A percentile compares a stretch with the other conserved stretches of the same genome.
Conservation (phyloP, 179 eudicot genomes). For the Nepenthes alata region DNA sequence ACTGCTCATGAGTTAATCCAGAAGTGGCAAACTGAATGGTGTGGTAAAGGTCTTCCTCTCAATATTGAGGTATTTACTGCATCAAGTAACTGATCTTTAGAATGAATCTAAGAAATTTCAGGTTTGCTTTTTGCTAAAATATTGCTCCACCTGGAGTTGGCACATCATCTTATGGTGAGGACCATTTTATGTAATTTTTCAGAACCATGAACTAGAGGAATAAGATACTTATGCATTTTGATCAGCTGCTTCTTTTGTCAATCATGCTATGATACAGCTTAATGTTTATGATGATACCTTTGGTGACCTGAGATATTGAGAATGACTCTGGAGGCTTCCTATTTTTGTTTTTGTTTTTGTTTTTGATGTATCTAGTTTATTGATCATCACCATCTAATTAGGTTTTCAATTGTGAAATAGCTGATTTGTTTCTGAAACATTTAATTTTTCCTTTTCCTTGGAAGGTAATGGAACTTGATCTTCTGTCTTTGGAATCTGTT, state of each 20-base stretch:
- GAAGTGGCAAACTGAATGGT: slow-evolving; percentile 78
- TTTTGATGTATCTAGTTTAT: background rate
- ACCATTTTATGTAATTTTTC: no score
- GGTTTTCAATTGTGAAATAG: background rate
- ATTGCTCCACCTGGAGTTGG: no score
- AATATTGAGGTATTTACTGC: slow-evolving; percentile 63
- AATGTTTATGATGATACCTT: no score
- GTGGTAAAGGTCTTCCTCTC: slow-evolving; percentile 76
- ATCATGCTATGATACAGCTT: no score
- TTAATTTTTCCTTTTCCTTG: slow-evolving; percentile 7
- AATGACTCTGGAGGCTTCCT: no score
- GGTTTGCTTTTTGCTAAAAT: background rate
- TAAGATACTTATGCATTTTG: no score
- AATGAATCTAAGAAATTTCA: background rate
- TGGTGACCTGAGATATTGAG: no score
- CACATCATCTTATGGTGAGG: no score
- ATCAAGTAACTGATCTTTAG: background rate
- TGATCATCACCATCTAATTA: background rate
- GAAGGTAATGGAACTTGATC: slow-evolving; percentile 88
- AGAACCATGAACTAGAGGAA: no score
- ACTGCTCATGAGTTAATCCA: slow-evolving; percentile 63
- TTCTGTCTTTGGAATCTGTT: slow-evolving; percentile 80
- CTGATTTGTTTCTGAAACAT: slow-evolving; percentile 3
- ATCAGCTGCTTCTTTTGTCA: no score
- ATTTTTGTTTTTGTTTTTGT: no score